Evolutionary conservation across 2,329 filamentous ascomycete genomes (phyloP).

Genomic region (Lizonia empirigonia): DNA sequence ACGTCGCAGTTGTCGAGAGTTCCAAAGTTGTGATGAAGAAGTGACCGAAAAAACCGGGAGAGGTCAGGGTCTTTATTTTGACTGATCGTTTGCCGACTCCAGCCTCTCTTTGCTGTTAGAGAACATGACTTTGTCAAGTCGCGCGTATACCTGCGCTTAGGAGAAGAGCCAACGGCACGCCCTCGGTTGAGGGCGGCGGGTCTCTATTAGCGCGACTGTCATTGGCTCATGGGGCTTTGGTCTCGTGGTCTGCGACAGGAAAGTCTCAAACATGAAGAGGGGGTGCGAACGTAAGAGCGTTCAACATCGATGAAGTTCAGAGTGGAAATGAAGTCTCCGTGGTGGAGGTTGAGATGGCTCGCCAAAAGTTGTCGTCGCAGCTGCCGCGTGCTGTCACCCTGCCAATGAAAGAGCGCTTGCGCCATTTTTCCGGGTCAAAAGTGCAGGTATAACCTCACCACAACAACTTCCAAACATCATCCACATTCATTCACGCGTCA

Average conservation of each 20-base stretch:
- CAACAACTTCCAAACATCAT: constrained; percentile 3
- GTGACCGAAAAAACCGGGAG: constrained; percentile 12
- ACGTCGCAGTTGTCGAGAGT: constrained; percentile 7
- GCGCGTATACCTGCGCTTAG: constrained; percentile 29
- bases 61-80: constrained; percentile 29
- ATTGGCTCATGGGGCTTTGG: constrained; percentile 27
- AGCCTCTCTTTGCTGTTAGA: constrained; percentile 36
- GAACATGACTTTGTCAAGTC: constrained; percentile 18
- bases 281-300: constrained; percentile 1
- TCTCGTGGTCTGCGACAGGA: constrained; percentile 18
- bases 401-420: constrained; percentile 15
- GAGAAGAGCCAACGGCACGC: constrained; percentile 9
- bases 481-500: constrained; percentile 1
- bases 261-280: neutral
- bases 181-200: constrained; percentile 33
- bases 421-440: constrained; percentile 11
- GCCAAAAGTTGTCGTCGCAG: constrained; percentile 17
- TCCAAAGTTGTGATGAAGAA: constrained; percentile 7
- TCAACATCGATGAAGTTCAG: neutral
- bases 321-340: neutral
- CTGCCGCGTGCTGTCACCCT: constrained; percentile 11
- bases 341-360: constrained; percentile 1
- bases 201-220: constrained; percentile 22
- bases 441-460: constrained; percentile 17
- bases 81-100: constrained; percentile 27